Base-by-base conservation (phyloP, 1,284 basidiomycete genomes). In the Marasmius oreades region DNA sequence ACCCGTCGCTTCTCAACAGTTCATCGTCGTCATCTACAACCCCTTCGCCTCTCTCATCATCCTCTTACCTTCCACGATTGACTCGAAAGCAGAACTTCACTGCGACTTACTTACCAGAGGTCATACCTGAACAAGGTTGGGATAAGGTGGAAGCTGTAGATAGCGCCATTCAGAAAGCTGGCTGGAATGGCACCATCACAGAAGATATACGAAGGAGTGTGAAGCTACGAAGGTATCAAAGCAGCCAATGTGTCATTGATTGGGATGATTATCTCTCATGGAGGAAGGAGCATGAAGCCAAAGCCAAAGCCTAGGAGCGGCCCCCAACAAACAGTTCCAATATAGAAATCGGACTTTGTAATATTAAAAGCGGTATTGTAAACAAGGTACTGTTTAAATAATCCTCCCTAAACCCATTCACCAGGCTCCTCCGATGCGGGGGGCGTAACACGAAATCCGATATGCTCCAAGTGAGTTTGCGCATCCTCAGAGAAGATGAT, bases 91-190 rank as follows among this genome's bases (percentile, higher is more conserved):
- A 82, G 55, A 77, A 78, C 2, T 86, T 97, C 62, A 85, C 85
- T 3, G 95, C 95, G 2, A 96, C 93, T 0, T 99, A 97, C 70
- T 80, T 99, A n/a, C 96, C 96, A 2, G 89, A 98, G 59, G 90
- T 99, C 53, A 88, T 92, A 42, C 82, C 87, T 0, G 93, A 93
- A 51, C 96, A 98, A 72, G 94, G 92, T 2, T 99, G 96, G 96
- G 84, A 86, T 57, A 90, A 91, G 77, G 75, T 87, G 53, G 91
- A 97, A 68, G 88, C 96, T 1, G 77, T 99, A 44, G 88, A 95
- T 64, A 93, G 86, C 64, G 93, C 94, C 14, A 94, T 98, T 61
- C 83, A 85, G 58, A 99, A 99, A 73, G 93, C 95, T 5, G 95
- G 93, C 3, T 98, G 89, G 85, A 82, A 74, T 55, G 93, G 93